phyloP scores from a whole-genome alignment of 441 rosid species.

The Pelargonium australe region DNA sequence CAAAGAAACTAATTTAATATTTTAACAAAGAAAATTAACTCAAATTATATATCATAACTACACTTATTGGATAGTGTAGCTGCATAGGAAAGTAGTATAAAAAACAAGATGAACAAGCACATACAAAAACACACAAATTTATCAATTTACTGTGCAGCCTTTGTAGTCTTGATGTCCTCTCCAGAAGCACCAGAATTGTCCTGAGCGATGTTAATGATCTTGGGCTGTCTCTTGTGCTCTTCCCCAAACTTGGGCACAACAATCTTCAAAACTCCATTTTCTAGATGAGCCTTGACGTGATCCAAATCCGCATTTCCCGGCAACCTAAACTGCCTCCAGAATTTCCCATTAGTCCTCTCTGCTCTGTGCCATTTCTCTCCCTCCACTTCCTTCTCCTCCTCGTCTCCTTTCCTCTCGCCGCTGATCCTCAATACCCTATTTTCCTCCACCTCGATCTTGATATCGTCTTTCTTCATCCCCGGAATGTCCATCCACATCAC shows the following conservation, averaged over 20 bases:
- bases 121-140: neutral
- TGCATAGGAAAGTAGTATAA: neutral
- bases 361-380: conserved; percentile 52
- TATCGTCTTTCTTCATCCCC: conserved; percentile 42
- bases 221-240: conserved; percentile 37
- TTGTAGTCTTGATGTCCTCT: conserved; percentile 27
- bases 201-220: conserved; percentile 31
- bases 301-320: conserved; percentile 44
- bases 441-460: conserved; percentile 51
- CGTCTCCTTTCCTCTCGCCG: conserved; percentile 40
- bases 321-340: conserved; percentile 51
- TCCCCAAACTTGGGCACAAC: conserved; percentile 38
- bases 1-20: no score
- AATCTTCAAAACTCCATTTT: conserved; percentile 41
- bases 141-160: conserved; percentile 20
- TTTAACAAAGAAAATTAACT: no score
- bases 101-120: neutral
- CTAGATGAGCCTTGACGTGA: conserved; percentile 32
- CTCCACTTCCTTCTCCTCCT: conserved; percentile 14
- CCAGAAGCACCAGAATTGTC: conserved; percentile 19
- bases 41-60: no score
- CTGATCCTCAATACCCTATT: conserved; percentile 41
- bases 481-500: conserved; percentile 41
- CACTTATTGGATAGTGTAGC: no score
- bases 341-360: conserved; percentile 39